Evolutionary conservation across 495 filamentous ascomycete genomes (phyloP).

Genomic region (Articulospora tetracladia): DNA sequence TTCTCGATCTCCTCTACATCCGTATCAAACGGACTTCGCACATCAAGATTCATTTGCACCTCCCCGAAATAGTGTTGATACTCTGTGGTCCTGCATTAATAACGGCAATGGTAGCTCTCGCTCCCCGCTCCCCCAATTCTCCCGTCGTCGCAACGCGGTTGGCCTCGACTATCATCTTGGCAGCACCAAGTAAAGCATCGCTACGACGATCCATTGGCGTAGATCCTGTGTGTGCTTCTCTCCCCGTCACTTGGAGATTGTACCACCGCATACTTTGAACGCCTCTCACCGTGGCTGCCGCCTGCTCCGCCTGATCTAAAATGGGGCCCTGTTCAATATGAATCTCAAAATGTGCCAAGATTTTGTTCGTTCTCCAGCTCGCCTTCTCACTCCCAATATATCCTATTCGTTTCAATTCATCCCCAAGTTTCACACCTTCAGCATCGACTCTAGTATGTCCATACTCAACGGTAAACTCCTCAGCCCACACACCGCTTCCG

Average conservation of each 20-base stretch:
- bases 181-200: conserved; percentile 60
- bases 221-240: conserved; percentile 68
- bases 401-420: conserved; percentile 63
- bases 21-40: not conserved
- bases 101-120: not conserved
- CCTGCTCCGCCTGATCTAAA: conserved; percentile 53
- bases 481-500: conserved; percentile 62
- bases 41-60: not conserved
- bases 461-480: conserved; percentile 36
- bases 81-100: not conserved
- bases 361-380: conserved; percentile 53
- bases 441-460: not conserved
- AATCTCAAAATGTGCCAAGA: conserved; percentile 80
- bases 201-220: conserved; percentile 53
- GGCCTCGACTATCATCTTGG: conserved; percentile 51
- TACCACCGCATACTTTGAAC: conserved; percentile 68
- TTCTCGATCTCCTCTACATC: not conserved
- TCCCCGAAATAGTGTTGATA: not conserved
- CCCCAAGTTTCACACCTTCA: not conserved
- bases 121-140: no score
- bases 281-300: conserved; percentile 65
- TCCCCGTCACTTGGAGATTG: conserved; percentile 57
- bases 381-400: conserved; percentile 57
- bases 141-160: not conserved
- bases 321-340: conserved; percentile 55